Evolutionary conservation across 1,284 basidiomycete species (phyloP).

Genomic region (Boletus semigastroideus): DNA sequence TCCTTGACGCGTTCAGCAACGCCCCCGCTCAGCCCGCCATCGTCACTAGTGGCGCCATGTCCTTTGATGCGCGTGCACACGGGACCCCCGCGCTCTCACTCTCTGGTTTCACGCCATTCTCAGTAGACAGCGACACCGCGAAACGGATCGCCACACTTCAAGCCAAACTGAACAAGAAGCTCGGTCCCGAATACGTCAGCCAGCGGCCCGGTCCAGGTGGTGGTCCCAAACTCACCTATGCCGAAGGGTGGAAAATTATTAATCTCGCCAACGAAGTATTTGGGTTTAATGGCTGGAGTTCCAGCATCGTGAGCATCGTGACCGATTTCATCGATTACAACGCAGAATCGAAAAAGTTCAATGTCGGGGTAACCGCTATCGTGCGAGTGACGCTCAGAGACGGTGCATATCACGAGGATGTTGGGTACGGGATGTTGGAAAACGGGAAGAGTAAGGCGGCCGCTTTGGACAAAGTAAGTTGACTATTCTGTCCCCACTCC

Average conservation of each 20-base stretch:
- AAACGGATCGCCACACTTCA: slow-evolving; percentile 72
- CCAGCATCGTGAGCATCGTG: slow-evolving; percentile 75
- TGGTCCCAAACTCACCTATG: slow-evolving; percentile 87
- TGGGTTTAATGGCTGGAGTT: slow-evolving; percentile 98
- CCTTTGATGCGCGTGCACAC: slow-evolving; percentile 58
- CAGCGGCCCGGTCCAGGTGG: slow-evolving; percentile 88
- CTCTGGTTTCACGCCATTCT: slow-evolving; percentile 33
- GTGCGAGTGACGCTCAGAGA: slow-evolving; percentile 87
- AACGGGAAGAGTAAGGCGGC: slow-evolving; percentile 83
- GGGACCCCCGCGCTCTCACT: slow-evolving; percentile 30
- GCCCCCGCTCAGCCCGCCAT: slow-evolving; percentile 28
- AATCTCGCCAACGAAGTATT: slow-evolving; percentile 98
- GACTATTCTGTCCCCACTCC: not conserved
- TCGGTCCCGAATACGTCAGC: slow-evolving; percentile 93
- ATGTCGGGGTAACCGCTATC: slow-evolving; percentile 82
- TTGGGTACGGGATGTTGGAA: slow-evolving; percentile 88
- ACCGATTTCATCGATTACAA: slow-evolving; percentile 75
- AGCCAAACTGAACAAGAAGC: slow-evolving; percentile 80
- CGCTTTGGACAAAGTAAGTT: slow-evolving; percentile 85
- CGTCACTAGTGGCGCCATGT: slow-evolving; percentile 52
- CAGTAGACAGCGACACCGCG: slow-evolving; percentile 52
- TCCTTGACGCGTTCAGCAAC: slow-evolving; percentile 27
- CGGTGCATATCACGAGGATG: slow-evolving; percentile 90
- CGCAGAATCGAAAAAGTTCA: slow-evolving; percentile 66
- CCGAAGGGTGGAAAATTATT: slow-evolving; percentile 97